These are phyloP conservation scores for Zasmidium angulare DNA, from an alignment of 2,329 filamentous ascomycete genomes.

Conservation along the genomic window DNA sequence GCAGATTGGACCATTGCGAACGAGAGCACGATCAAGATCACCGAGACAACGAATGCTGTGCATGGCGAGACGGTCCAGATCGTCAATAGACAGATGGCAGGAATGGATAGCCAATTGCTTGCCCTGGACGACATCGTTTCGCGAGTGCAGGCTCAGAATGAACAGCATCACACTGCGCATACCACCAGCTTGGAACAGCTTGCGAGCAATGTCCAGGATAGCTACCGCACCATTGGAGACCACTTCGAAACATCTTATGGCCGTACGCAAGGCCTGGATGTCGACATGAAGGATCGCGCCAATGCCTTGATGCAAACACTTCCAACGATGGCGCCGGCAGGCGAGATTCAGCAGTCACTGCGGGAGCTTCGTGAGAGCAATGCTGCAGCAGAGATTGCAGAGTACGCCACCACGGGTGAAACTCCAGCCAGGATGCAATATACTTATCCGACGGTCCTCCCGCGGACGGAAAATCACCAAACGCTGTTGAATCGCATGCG, in stretches of 20 bases:
- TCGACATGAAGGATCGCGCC: constrained; percentile 64
- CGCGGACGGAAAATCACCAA: constrained; percentile 68
- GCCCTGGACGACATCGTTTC: constrained; percentile 88
- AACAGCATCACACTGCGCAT: constrained; percentile 71
- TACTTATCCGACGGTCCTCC: constrained; percentile 74
- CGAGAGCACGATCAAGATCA: constrained; percentile 78
- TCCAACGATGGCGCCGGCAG: constrained; percentile 56
- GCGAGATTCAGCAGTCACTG: constrained; percentile 67
- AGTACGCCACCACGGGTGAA: constrained; percentile 81
- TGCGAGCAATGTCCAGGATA: constrained; percentile 67
- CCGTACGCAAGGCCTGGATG: constrained; percentile 66
- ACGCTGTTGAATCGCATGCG: constrained; percentile 54
- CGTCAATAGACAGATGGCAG: constrained; percentile 82
- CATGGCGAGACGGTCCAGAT: constrained; percentile 88
- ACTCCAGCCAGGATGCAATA: constrained; percentile 83
- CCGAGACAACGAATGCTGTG: constrained; percentile 78
- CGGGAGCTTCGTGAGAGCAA: constrained; percentile 70
- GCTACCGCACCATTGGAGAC: constrained; percentile 68
- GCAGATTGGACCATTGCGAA: constrained; percentile 82
- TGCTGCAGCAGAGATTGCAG: constrained; percentile 62
- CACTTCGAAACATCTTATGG: constrained; percentile 70
- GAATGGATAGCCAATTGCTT: constrained; percentile 84
- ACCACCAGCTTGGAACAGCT: constrained; percentile 65
- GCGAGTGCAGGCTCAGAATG: constrained; percentile 77
- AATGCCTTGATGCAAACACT: constrained; percentile 60